Conservation (phyloP, 768 basidiomycete species). For the Pisolithus sp. region DNA sequence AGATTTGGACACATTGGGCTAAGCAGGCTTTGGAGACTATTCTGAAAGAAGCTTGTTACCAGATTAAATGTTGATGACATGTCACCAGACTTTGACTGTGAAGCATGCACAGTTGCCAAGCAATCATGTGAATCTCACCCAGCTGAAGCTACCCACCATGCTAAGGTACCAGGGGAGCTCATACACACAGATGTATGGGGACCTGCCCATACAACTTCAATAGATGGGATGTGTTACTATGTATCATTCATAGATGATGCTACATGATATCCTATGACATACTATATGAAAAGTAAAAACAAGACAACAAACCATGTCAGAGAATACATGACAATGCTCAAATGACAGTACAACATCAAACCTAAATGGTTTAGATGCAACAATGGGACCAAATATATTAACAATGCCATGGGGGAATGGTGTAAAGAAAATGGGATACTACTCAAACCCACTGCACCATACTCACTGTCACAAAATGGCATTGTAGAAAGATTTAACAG, state of each 20-base stretch:
- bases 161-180: background rate
- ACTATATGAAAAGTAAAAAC: background rate
- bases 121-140: background rate
- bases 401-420: background rate
- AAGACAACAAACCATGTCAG: background rate
- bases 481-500: background rate
- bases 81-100: background rate
- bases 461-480: background rate
- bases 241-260: background rate
- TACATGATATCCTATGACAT: background rate
- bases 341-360: background rate
- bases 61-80: background rate
- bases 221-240: background rate
- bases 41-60: background rate
- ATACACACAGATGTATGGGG: conserved; percentile 8
- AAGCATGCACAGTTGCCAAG: conserved; percentile 2
- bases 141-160: background rate
- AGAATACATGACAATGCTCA: background rate
- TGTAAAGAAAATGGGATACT: background rate
- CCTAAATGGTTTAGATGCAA: background rate
- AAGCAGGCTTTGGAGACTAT: background rate
- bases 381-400: background rate
- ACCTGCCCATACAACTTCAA: background rate
- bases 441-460: background rate
- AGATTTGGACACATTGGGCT: background rate